Base-by-base conservation (phyloP, 768 basidiomycete species). In the Pleurotus ostreatus region DNA sequence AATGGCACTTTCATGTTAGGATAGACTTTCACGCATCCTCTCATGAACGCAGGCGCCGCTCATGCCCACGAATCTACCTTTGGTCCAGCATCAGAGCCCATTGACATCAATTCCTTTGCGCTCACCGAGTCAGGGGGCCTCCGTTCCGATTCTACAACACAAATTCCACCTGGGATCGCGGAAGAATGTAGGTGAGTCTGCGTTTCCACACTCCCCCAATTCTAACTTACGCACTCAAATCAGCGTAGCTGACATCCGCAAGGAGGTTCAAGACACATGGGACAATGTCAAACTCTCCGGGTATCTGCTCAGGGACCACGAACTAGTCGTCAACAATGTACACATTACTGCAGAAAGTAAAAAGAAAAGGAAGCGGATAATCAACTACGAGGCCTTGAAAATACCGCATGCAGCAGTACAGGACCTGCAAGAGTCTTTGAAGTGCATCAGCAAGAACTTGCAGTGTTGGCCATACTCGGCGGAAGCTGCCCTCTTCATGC, bases 401-500 rank as follows among this genome's bases (percentile, higher is more conserved):
- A 62, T 72, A n/a, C 73, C 78, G 45, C 65, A 70, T 3, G 68
- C 75, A 5, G 82, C 85, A 23, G 77, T 85, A 1, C 62, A 68
- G 1, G 65, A 65, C 1, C 62, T 91, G 4, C 79, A 84, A 62
- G 69, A 74, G 22, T 53, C 39, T 13, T 30, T 53, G 45, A 71
- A 71, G 16, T 65, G 92, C n/a, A 81, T 83, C 9, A 60, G 63
- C 2, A 68, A 84, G 13, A 66, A 78, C 41, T 74, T 92, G 18
- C 76, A 70, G 40, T 79, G 83, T 61, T 89, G 84, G 81, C 77
- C 76, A 88, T 64, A 86, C 40, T 69, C 74, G 16, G 62, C 74
- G 56, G 80, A 82, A 55, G 73, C 88, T 9, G 79, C 79, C 0
- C 67, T 79, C 16, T 90, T 89, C 63, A 79, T 86, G 65, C 79